phyloP scores from a whole-genome alignment of 257 asterid species.

The Petunia axillaris region DNA sequence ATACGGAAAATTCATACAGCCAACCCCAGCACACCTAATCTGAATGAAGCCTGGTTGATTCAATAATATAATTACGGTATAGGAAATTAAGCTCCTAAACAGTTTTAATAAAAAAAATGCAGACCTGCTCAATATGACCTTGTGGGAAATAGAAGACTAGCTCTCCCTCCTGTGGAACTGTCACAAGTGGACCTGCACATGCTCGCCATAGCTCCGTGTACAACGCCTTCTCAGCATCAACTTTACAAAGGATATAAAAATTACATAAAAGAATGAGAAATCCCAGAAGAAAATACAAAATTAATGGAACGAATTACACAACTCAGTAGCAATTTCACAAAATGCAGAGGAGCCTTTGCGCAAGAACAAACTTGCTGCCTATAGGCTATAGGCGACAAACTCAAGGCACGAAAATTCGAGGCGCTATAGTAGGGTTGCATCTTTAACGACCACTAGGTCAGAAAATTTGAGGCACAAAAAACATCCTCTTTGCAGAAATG shows the following conservation, averaged over 20 bases:
- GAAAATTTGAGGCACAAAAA: background rate
- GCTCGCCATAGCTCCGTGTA: constrained; percentile 95
- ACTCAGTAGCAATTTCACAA: background rate
- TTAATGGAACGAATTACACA: background rate
- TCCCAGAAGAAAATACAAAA: background rate
- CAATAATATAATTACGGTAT: background rate
- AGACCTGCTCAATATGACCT: constrained; percentile 98
- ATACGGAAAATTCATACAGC: background rate
- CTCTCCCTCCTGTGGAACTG: constrained; percentile 78
- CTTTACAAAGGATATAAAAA: constrained; percentile 34
- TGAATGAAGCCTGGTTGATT: background rate
- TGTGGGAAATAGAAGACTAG: constrained; percentile 93
- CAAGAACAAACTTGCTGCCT: no score
- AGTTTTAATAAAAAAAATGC: background rate
- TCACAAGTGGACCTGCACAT: constrained; percentile 96
- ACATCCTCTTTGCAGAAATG: background rate
- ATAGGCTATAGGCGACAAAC: no score
- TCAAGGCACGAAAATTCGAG: no score
- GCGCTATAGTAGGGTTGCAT: background rate
- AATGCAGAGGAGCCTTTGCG: no score
- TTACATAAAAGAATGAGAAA: background rate
- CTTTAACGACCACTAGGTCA: background rate
- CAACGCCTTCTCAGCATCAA: constrained; percentile 77
- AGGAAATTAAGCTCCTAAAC: background rate
- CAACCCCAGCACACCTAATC: background rate